A percentile compares a stretch with the other conserved stretches of the same genome.
Evolutionary conservation across 768 basidiomycete genomes (phyloP).

Genomic region (Sarcodon aspratus): DNA sequence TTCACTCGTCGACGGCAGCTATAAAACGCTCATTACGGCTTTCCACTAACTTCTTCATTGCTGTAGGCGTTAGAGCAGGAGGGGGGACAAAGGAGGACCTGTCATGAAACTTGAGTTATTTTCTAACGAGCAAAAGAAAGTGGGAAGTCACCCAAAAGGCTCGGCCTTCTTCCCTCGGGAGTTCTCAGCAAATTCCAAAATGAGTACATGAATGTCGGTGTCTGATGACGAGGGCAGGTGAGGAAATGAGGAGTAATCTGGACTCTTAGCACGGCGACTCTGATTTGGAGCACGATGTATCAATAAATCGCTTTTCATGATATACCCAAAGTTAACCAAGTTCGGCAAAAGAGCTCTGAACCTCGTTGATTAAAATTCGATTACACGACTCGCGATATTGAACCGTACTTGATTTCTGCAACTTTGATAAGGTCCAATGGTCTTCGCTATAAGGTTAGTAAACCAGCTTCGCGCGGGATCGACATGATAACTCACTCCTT

Average conservation of each 20-base stretch:
- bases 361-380: background rate
- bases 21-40: slow-evolving; percentile 55
- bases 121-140: slow-evolving; percentile 19
- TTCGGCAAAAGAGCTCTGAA: slow-evolving; percentile 71
- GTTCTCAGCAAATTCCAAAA: slow-evolving; percentile 40
- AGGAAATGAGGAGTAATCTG: slow-evolving; percentile 27
- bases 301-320: slow-evolving; percentile 48
- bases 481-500: slow-evolving; percentile 42
- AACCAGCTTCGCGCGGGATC: background rate
- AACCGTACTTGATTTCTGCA: slow-evolving; percentile 68
- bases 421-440: slow-evolving; percentile 70
- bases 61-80: slow-evolving; percentile 39
- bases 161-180: slow-evolving; percentile 21
- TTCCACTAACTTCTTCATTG: slow-evolving; percentile 60
- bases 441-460: slow-evolving; percentile 23
- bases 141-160: slow-evolving; percentile 9
- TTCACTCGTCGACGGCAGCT: slow-evolving; percentile 58
- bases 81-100: slow-evolving; percentile 18
- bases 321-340: slow-evolving; percentile 74
- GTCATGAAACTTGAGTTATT: slow-evolving; percentile 15
- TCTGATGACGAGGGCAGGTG: slow-evolving; percentile 16
- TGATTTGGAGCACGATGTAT: slow-evolving; percentile 30
- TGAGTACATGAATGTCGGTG: slow-evolving; percentile 36
- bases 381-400: background rate
- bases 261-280: slow-evolving; percentile 21